Base-by-base conservation (phyloP, 805 yeast species). In the Lachancea kluyveri region DNA sequence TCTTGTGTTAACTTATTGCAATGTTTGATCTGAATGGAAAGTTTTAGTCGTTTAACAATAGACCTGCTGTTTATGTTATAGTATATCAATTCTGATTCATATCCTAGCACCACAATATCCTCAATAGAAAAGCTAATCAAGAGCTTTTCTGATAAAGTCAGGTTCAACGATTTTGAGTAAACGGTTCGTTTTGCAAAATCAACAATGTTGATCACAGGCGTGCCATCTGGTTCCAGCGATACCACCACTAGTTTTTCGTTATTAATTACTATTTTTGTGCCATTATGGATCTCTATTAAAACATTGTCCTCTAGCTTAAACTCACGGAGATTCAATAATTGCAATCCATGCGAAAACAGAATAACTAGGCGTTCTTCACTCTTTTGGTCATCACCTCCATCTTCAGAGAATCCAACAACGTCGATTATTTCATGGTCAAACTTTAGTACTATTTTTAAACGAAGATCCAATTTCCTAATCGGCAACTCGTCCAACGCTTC, bases 361-460 rank as follows among this genome's bases (percentile, higher is more conserved):
- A 58, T 33, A 7, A 51, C 28, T 15, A 57, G 31, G 22, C 45
- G 40, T 26, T 54, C 55, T 26, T 44, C 48, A 9, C 40, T 32
- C 11, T 28, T 39, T 3, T 38, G 45, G 11, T 44, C 48, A 2
- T 39, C 48, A 9, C 26, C 32, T 4, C 31, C 31, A 3, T 41
- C 24, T 30, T 51, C 56, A 19, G 45, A 43, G 7, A 26, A 9
- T 3, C 50, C 56, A 8, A 48, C 14, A 6, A 57, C 17, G 35
- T 57, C 60, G 6, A 49, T 7, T 5, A 58, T 46, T 3, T 42
- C 35, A 28, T 45, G 44, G 26, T 57, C 63, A 40, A 58, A 56
- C 31, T 56, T 57, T 9, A 58, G 35, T 1, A 58, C 52, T 8
- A 49, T 48, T 35, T 50, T 51, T 11, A 57, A 40, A 4, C 52